Conservation (phyloP, 352 stramenopile genomes). For the Aphanomyces astaci region DNA sequence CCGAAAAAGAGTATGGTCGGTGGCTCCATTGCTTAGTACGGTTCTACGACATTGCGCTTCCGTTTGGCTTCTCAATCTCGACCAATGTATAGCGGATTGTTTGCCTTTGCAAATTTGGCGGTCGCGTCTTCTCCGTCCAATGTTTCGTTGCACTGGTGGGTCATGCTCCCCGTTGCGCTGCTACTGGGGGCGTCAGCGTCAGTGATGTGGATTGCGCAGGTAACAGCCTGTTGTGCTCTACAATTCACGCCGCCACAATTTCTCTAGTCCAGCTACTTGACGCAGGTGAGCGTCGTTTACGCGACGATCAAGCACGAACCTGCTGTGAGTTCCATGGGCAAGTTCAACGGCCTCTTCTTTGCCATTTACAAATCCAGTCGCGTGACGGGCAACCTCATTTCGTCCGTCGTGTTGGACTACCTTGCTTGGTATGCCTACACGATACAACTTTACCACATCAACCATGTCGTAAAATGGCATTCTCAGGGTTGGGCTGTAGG, state of each 20-base stretch:
- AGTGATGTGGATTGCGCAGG: slow-evolving; percentile 12
- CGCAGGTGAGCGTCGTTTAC: slow-evolving; percentile 6
- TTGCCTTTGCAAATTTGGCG: slow-evolving; percentile 17
- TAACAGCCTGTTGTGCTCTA: background rate
- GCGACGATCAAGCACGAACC: slow-evolving; percentile 4
- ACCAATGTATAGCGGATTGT: background rate
- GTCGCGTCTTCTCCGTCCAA: background rate
- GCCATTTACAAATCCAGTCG: slow-evolving; percentile 15
- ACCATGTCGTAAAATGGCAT: no score
- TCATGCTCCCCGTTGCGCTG: background rate
- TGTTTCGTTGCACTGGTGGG: background rate
- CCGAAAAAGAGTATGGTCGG: slow-evolving; percentile 8
- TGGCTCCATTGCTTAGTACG: slow-evolving; percentile 15
- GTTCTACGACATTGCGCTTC: background rate
- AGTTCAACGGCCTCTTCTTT: slow-evolving; percentile 21
- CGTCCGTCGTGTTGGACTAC: slow-evolving; percentile 6
- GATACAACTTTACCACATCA: no score
- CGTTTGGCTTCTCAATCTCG: background rate
- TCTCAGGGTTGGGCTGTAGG: no score
- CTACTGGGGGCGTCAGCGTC: slow-evolving; percentile 9
- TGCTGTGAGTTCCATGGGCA: slow-evolving; percentile 13
- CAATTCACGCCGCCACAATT: background rate
- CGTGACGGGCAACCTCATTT: slow-evolving; percentile 15
- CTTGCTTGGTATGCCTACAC: slow-evolving; percentile 6
- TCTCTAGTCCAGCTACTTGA: slow-evolving; percentile 15